These are phyloP conservation scores for Truncatella angustata DNA, from an alignment of 2,329 filamentous ascomycete genomes.

Conservation along the genomic window DNA sequence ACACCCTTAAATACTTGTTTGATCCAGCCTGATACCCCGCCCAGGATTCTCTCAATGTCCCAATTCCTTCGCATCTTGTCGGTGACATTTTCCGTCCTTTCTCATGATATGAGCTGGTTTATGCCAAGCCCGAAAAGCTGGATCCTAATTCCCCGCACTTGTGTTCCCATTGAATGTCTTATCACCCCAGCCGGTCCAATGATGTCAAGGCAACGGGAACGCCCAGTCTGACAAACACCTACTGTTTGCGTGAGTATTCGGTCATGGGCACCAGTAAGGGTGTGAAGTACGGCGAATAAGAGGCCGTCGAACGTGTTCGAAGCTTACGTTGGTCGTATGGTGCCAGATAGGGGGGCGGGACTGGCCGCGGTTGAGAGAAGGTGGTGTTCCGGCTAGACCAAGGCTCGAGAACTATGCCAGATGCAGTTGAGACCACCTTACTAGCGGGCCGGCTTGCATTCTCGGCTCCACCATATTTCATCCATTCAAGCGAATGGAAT, in stretches of 20 bases:
- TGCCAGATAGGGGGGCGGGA: background rate
- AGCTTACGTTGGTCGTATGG: background rate
- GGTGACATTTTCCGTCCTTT: background rate
- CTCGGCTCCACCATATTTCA: too few relatives aligned
- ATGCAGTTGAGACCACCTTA: background rate
- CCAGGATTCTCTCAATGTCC: background rate
- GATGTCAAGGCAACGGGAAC: background rate
- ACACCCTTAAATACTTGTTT: background rate
- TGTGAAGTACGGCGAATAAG: background rate
- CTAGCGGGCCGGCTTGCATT: slow-evolving; percentile 2
- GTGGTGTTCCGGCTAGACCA: background rate
- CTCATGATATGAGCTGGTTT: background rate
- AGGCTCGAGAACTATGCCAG: background rate
- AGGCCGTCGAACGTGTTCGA: background rate
- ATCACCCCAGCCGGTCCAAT: background rate
- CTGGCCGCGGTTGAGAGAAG: background rate
- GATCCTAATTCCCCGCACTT: slow-evolving; percentile 1
- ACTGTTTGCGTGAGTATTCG: background rate
- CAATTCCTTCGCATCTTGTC: background rate
- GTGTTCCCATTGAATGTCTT: background rate
- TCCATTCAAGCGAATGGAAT: too few relatives aligned
- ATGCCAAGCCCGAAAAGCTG: background rate
- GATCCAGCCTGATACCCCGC: background rate
- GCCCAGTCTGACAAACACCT: slow-evolving; percentile 1
- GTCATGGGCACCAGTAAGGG: slow-evolving; percentile 1